Evolutionary conservation across 2,329 filamentous ascomycete genomes (phyloP), one percentile per base, ranked within the genome.

Genomic region (Falciphora oryzae): DNA sequence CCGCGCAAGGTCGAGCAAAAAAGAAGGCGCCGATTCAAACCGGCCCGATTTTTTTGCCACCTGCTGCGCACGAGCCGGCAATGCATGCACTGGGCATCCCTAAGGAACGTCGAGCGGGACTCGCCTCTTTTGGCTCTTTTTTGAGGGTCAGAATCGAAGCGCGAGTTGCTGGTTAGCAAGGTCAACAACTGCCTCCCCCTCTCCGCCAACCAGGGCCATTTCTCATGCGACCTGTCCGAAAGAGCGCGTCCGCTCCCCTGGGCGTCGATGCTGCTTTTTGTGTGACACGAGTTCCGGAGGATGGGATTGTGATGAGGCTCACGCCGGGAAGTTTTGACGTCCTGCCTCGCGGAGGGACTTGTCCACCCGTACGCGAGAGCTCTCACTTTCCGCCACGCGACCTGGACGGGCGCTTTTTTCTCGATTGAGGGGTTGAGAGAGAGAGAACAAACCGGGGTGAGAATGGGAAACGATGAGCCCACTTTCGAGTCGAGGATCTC

Each of bases 401-500:
- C 44, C 44, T 53, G 44, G 44, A 22, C 16, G 16, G 35, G 44
- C 18, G 44, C n/a, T 53, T 8, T 53, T 53, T 53, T 50, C 35
- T 38, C 14, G 44, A n/a, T 53, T n/a, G 44, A 53, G 14, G 44
- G 44, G 44, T 53, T n/a, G 44, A 53, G 44, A 53, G 44, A 53
- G 44, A 53, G 44, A 53, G 14, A 53, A 1, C 22, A 22, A n/a
- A 1, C 44, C 22, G 18, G 44, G n/a, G 44, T 53, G 44, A 53
- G 22, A 16, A 16, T 29, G 14, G 35, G n/a, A 1, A 16, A 22
- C 44, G 44, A n/a, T 53, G 44, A 53, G 44, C 29, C 58, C 58
- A 29, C 58, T 60, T 60, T 38, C 58, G 58, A 32, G 22, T 59
- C 57, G 27, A 59, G 27, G 29, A 59, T 32, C 29, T 59, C 27